Evolutionary conservation across 2,329 filamentous ascomycete species (phyloP).

Genomic region (Graphium sp.): DNA sequence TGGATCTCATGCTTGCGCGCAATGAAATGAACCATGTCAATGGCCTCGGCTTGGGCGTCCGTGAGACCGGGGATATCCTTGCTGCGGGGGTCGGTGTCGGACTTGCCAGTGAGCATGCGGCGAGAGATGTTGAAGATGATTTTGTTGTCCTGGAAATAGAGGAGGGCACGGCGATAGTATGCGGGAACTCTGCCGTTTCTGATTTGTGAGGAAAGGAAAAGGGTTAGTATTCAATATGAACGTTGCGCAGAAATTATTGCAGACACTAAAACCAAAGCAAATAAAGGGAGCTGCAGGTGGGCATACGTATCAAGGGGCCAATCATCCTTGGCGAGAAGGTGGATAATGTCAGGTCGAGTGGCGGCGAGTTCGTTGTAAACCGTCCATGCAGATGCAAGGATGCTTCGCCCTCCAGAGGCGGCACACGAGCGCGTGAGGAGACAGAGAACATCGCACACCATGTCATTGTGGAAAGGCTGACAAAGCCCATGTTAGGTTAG

Average conservation of each 20-base stretch:
- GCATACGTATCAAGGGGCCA: conserved; percentile 7
- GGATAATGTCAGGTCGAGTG: conserved; percentile 37
- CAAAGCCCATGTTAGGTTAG: conserved; percentile 18
- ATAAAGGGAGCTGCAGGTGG: not conserved
- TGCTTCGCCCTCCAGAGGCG: conserved; percentile 30
- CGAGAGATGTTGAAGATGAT: conserved; percentile 5
- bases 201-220: conserved; percentile 1
- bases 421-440: conserved; percentile 35
- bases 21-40: conserved; percentile 31
- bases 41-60: conserved; percentile 32
- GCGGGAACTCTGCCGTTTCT: conserved; percentile 4
- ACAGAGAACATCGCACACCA: conserved; percentile 32
- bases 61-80: conserved; percentile 36
- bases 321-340: conserved; percentile 24
- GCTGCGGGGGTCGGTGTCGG: conserved; percentile 22
- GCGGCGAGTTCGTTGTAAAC: conserved; percentile 44
- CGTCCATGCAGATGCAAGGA: conserved; percentile 32
- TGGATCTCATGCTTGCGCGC: conserved; percentile 26
- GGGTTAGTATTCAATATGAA: conserved; percentile 1
- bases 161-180: conserved; percentile 4
- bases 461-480: conserved; percentile 43
- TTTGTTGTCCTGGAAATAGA: conserved; percentile 6
- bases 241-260: too few species aligned
- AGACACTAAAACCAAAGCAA: not conserved
- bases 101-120: conserved; percentile 6